Evolutionary conservation across 768 basidiomycete genomes (phyloP), one percentile per base, ranked within the genome.

Genomic region (Leccinum barrowsii): DNA sequence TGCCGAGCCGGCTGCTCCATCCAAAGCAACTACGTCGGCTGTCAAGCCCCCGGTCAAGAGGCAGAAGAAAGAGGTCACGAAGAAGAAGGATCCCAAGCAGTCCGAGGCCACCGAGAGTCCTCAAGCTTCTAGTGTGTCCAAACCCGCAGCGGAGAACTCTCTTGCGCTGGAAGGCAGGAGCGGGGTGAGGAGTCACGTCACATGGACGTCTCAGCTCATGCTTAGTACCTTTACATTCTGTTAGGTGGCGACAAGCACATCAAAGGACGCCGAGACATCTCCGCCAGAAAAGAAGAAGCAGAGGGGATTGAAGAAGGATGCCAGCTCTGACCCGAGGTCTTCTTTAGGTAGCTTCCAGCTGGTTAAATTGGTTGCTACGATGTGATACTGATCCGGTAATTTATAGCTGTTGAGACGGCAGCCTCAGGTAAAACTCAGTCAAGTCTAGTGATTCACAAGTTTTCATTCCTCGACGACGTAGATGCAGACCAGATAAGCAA

Each of bases 21-120:
- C 47, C 10, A 22, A 48, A 48, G 4, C 19, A 47, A 2, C 1
- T 42, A 42, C 10, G n/a, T 5, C 40, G n/a, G 49, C 4, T 7
- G 5, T 52, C 3, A 54, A 52, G 13, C 65, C 62, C 12, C 57
- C 53, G 10, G 63, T 55, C 61, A 71, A 71, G 24, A 69, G 37
- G 52, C 54, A 5, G n/a, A 67, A 57, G 56, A 61, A 57, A 12
- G 58, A 46, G 19, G 2, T 7, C 7, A 37, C 46, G 3, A 22
- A 48, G 15, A 44, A 44, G 42, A 44, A 44, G n/a, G 59, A 60
- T 7, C 17, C 30, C 30, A 50, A 57, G n/a, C 32, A 48, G 17
- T 13, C 56, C 7, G 57, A 50, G 7, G 37, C 7, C 22, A 24
- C 24, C 17, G 62, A 58, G 50, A 51, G 37, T 32, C 22, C 57